Conservation (phyloP, 1,139 yeast genomes). For the Taiozyma sp. region DNA sequence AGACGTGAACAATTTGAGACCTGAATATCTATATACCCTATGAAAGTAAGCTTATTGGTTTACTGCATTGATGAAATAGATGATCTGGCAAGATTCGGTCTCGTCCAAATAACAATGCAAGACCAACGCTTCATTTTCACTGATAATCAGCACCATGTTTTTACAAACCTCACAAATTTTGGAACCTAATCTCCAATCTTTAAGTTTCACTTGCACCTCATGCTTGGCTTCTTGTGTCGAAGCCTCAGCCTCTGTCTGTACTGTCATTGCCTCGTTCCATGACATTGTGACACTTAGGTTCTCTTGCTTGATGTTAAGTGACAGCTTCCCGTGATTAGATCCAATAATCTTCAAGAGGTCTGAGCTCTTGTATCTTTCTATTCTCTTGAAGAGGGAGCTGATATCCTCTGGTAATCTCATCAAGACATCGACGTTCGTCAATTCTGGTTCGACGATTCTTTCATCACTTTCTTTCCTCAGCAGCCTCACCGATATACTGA, state of each 20-base stretch:
- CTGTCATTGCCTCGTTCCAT: conserved; percentile 46
- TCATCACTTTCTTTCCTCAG: conserved; percentile 42
- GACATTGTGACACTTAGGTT: conserved; percentile 48
- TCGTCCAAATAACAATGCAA: conserved; percentile 56
- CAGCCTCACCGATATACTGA: conserved; percentile 53
- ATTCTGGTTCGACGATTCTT: conserved; percentile 43
- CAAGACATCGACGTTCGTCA: conserved; percentile 42
- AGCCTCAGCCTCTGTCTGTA: conserved; percentile 13
- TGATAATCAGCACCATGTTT: conserved; percentile 45
- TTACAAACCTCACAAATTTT: conserved; percentile 50
- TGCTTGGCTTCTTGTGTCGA: conserved; percentile 26
- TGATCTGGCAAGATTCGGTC: conserved; percentile 49
- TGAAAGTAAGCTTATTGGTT: conserved; percentile 7
- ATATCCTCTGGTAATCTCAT: conserved; percentile 48
- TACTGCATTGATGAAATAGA: conserved; percentile 45
- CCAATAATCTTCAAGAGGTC: conserved; percentile 29
- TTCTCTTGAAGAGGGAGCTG: conserved; percentile 42
- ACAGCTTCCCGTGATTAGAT: conserved; percentile 32
- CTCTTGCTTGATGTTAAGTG: conserved; percentile 50
- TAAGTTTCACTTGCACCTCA: conserved; percentile 40
- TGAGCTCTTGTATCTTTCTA: conserved; percentile 50
- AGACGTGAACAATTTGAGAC: too few relatives aligned
- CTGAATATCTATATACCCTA: background rate
- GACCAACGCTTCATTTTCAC: conserved; percentile 45
- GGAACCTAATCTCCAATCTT: conserved; percentile 57